Base-by-base conservation (phyloP, 257 asterid species). In the Rehmannia glutinosa region DNA sequence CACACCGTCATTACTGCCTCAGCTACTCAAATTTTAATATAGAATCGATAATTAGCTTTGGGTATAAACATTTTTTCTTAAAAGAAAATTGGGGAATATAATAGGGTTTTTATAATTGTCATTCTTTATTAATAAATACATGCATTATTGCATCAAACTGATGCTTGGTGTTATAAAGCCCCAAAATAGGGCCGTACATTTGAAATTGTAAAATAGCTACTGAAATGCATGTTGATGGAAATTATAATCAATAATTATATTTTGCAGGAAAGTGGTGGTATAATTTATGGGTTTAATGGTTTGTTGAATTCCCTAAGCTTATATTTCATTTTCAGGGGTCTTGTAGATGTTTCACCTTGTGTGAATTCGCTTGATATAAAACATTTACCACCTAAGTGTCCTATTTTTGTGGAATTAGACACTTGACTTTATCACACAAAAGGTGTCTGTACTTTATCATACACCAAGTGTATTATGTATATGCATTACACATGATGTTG, bases 81-180 rank as follows among this genome's bases (percentile, higher is more conserved):
- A n/a, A n/a, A 27, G 4, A 27, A 27, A 27, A 27, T 27, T 30
- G 4, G 6, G 36, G 36, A 30, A 2, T 30, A 30, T 30, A 30
- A 30, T 3, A 30, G 6, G 36, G 6, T 30, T 30, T 30, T 30
- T 30, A 30, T 30, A 0, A 2, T 30, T 1, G 36, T 30, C 36
- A 30, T 30, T 30, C n/a, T 30, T 8, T 30, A 30, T 30, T 30
- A 30, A 30, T 53, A 25, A 0, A n/a, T n/a, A n/a, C n/a, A n/a
- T n/a, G n/a, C n/a, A n/a, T n/a, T 9, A 53, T 53, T 24, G 60
- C 60, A 53, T 53, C 60, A 53, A 27, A 49, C 9, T 60, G 51
- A 38, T 23, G 38, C 20, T 38, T 38, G 47, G 19, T 60, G 35
- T 59, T 38, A 51, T 59, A 59, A 60, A 39, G 35, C 36, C 51